A percentile compares a stretch with the other conserved stretches of the same genome.
phyloP scores from a whole-genome alignment of 768 basidiomycete species.

The Boletus rubescentipes region DNA sequence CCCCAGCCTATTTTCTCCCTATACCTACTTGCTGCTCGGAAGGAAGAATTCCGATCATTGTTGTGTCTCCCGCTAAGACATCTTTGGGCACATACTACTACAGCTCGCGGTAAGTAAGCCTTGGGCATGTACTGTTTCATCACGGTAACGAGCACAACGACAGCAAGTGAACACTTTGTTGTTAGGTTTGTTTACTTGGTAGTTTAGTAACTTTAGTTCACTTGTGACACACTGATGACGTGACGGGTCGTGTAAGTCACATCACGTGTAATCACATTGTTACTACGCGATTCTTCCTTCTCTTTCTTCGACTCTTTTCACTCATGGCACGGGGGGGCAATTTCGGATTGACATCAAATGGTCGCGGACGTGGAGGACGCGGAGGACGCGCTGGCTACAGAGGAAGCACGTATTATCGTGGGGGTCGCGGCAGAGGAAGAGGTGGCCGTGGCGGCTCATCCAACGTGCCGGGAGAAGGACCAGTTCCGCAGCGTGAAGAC shows the following conservation, averaged over 20 bases:
- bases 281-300: constrained; percentile 7
- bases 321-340: constrained; percentile 46
- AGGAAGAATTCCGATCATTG: not conserved
- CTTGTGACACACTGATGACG: constrained; percentile 3
- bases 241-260: constrained; percentile 30
- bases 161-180: no score
- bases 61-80: not conserved
- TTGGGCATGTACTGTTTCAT: not conserved
- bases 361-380: constrained; percentile 40
- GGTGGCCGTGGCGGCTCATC: constrained; percentile 33
- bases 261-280: constrained; percentile 16
- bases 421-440: constrained; percentile 51
- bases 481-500: constrained; percentile 71
- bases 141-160: not conserved
- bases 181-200: no score
- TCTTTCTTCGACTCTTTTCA: not conserved
- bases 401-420: constrained; percentile 38
- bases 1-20: constrained; percentile 18
- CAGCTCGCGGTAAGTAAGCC: no score
- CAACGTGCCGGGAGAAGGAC: constrained; percentile 43
- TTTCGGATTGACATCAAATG: constrained; percentile 56
- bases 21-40: not conserved
- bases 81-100: no score
- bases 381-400: constrained; percentile 38
- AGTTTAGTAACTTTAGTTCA: no score